Conservation (phyloP, 176 grass and related monocot genomes). For the Oryza meyeriana region DNA sequence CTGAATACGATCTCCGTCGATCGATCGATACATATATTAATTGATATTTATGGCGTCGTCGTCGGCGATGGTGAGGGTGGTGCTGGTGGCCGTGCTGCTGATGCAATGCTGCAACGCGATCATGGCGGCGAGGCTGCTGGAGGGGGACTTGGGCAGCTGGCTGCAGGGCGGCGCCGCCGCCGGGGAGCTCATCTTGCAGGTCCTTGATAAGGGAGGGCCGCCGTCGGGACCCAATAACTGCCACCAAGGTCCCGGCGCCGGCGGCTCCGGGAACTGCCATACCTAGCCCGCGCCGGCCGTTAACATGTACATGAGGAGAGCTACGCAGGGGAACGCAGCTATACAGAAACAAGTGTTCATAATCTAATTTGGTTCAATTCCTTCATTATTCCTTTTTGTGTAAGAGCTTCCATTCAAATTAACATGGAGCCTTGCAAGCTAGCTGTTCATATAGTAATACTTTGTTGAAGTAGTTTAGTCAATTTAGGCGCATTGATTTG, state of each 20-base stretch:
- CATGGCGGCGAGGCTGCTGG: slow-evolving; percentile 1
- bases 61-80: background rate
- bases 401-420: background rate
- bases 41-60: background rate
- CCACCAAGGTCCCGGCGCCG: background rate
- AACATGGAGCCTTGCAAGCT: background rate
- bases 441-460: background rate
- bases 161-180: background rate
- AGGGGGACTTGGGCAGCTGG: background rate
- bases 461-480: background rate
- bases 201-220: background rate
- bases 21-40: too few relatives aligned
- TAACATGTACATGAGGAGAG: too few relatives aligned
- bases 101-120: slow-evolving; percentile 24
- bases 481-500: background rate
- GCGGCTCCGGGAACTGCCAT: background rate
- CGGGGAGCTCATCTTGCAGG: background rate
- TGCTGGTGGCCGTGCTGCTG: background rate
- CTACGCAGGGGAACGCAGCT: too few relatives aligned
- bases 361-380: background rate
- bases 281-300: background rate
- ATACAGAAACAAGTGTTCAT: too few relatives aligned
- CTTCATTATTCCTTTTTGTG: background rate
- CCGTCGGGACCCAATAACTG: background rate
- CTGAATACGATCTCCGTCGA: too few relatives aligned